These are phyloP conservation scores for Phoma sp. DNA, from an alignment of 2,329 filamentous ascomycete genomes.

Conservation along the genomic window DNA sequence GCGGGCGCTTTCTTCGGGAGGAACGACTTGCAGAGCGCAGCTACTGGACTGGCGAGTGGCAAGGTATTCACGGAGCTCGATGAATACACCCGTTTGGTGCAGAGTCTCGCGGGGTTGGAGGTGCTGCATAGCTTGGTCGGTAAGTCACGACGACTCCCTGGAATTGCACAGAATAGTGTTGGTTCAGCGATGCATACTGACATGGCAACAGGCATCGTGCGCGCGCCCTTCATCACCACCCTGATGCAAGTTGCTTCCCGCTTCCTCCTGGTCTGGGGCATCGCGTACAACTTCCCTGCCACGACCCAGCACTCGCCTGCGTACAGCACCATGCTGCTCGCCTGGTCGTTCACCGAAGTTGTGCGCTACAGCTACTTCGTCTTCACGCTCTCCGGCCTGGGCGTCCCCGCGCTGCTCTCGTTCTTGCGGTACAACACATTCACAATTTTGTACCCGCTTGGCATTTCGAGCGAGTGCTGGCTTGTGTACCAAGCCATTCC, in stretches of 20 bases:
- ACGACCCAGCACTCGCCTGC: slow-evolving; percentile 63
- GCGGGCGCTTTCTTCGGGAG: slow-evolving; percentile 21
- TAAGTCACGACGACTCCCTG: slow-evolving; percentile 48
- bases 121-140: slow-evolving; percentile 80
- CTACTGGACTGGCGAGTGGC: slow-evolving; percentile 36
- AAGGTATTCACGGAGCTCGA: slow-evolving; percentile 68
- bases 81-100: slow-evolving; percentile 76
- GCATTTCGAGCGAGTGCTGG: slow-evolving; percentile 78
- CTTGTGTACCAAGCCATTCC: slow-evolving; percentile 74
- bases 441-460: slow-evolving; percentile 88
- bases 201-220: slow-evolving; percentile 70
- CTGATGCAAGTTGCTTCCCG: slow-evolving; percentile 88
- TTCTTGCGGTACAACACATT: slow-evolving; percentile 91
- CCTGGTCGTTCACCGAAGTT: slow-evolving; percentile 91
- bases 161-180: no score
- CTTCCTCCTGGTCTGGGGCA: slow-evolving; percentile 85
- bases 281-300: slow-evolving; percentile 75
- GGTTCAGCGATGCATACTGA: no score
- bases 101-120: slow-evolving; percentile 83
- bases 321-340: slow-evolving; percentile 80
- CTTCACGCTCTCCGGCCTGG: slow-evolving; percentile 64
- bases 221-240: slow-evolving; percentile 84
- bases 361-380: slow-evolving; percentile 93
- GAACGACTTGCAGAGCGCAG: slow-evolving; percentile 13
- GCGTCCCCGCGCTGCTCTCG: slow-evolving; percentile 69